Percentiles rank a stretch among this genome's conserved stretches.
Conservation (phyloP, 768 basidiomycete genomes). For the Termitomyces sp. region DNA sequence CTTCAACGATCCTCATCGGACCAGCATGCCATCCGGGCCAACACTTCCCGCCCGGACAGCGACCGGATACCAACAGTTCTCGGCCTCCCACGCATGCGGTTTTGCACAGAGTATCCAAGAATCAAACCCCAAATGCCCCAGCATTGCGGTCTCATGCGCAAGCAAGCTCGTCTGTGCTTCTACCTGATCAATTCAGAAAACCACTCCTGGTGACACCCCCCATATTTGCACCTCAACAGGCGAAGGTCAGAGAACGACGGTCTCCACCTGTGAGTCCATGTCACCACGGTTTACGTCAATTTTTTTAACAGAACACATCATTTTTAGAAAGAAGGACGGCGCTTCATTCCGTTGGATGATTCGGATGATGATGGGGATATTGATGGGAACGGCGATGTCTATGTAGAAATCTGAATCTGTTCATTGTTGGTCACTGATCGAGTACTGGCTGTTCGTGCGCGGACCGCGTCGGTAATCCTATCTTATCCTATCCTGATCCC, state of each 20-base stretch:
- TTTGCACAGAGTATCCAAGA: not conserved
- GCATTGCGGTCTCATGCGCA: not conserved
- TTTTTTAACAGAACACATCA: not conserved
- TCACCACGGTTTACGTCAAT: not conserved
- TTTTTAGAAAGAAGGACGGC: conserved; percentile 38
- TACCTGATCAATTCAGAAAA: not conserved
- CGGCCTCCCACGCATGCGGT: not conserved
- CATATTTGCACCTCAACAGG: not conserved
- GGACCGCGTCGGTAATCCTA: too few relatives aligned
- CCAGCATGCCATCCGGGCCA: not conserved
- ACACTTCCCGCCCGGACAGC: not conserved
- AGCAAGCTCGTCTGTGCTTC: not conserved
- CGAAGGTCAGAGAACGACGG: conserved; percentile 19
- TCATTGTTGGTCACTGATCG: not conserved
- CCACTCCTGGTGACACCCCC: not conserved
- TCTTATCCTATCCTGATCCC: too few relatives aligned
- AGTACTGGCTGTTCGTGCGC: too few relatives aligned
- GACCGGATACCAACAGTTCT: not conserved
- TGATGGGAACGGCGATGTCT: not conserved
- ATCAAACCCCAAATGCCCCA: not conserved
- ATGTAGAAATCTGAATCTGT: too few relatives aligned
- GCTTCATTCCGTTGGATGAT: conserved; percentile 46
- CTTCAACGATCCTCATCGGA: not conserved
- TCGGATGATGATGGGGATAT: conserved; percentile 28
- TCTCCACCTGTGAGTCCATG: conserved; percentile 23